Conservation (phyloP, 2,329 filamentous ascomycete genomes). For the Penicillium expansum region DNA sequence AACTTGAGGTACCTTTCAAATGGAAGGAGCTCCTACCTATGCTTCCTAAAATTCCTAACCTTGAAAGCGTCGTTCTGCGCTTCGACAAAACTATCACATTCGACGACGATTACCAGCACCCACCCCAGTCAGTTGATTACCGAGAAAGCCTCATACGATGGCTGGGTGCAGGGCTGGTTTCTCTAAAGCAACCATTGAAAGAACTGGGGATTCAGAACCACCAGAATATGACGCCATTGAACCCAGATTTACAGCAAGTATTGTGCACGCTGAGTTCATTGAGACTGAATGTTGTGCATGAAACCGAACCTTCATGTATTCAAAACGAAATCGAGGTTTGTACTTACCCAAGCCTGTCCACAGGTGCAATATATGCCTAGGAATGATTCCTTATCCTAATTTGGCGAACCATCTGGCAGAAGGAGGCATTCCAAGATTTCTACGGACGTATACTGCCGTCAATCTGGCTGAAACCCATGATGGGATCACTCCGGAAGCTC, state of each 20-base stretch:
- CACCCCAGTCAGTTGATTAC: background rate
- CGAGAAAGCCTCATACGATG: background rate
- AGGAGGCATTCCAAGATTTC: background rate
- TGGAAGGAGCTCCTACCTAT: background rate
- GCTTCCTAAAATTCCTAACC: background rate
- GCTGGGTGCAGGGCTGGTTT: background rate
- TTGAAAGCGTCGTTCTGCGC: background rate
- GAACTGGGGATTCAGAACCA: background rate
- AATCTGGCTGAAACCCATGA: constrained; percentile 2
- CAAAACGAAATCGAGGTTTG: background rate
- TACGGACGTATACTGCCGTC: background rate
- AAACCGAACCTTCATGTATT: background rate
- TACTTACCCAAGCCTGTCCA: background rate
- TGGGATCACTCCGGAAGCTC: background rate
- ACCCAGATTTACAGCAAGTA: background rate
- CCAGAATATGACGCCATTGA: background rate
- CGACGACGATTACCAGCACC: background rate
- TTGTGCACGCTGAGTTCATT: background rate
- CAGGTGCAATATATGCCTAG: background rate
- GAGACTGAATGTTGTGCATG: background rate
- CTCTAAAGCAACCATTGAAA: background rate
- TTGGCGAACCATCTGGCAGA: background rate
- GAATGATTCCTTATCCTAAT: background rate
- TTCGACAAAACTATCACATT: background rate
- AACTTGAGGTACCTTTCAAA: background rate